Percentiles rank a stretch among this genome's conserved stretches.
phyloP scores from a whole-genome alignment of 2,329 filamentous ascomycete genomes.

The Pseudogymnoascus sp. region DNA sequence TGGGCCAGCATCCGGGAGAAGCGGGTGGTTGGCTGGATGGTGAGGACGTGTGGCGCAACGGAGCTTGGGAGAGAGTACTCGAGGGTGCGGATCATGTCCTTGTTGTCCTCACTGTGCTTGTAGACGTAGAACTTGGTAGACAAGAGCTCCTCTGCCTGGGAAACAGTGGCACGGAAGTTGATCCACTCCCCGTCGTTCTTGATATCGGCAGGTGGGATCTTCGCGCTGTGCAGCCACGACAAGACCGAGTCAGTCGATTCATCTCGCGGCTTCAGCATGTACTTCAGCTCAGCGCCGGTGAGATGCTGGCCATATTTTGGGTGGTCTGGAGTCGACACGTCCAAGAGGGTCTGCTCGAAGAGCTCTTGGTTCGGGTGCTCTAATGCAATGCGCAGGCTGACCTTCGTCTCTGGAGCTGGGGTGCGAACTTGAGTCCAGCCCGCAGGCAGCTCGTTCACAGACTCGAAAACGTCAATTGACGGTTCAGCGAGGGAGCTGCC shows the following conservation, averaged over 20 bases:
- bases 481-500: conserved; percentile 4
- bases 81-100: conserved; percentile 29
- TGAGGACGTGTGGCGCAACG: conserved; percentile 30
- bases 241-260: conserved; percentile 31
- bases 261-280: conserved; percentile 33
- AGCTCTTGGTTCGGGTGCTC: conserved; percentile 8
- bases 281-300: conserved; percentile 34
- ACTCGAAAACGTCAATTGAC: conserved; percentile 18
- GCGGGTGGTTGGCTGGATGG: conserved; percentile 35
- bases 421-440: conserved; percentile 19
- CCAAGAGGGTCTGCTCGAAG: conserved; percentile 19
- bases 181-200: conserved; percentile 31
- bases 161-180: conserved; percentile 20
- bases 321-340: conserved; percentile 38
- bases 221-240: conserved; percentile 35
- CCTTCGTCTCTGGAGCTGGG: conserved; percentile 13
- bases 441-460: conserved; percentile 16
- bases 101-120: conserved; percentile 16
- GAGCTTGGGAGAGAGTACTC: conserved; percentile 32
- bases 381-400: conserved; percentile 19
- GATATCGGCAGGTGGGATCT: conserved; percentile 10
- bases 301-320: conserved; percentile 42
- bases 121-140: conserved; percentile 23
- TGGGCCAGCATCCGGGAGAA: conserved; percentile 22
- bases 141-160: conserved; percentile 22